phyloP scores from a whole-genome alignment of 441 rosid genomes.

The Syzygium malaccense region DNA sequence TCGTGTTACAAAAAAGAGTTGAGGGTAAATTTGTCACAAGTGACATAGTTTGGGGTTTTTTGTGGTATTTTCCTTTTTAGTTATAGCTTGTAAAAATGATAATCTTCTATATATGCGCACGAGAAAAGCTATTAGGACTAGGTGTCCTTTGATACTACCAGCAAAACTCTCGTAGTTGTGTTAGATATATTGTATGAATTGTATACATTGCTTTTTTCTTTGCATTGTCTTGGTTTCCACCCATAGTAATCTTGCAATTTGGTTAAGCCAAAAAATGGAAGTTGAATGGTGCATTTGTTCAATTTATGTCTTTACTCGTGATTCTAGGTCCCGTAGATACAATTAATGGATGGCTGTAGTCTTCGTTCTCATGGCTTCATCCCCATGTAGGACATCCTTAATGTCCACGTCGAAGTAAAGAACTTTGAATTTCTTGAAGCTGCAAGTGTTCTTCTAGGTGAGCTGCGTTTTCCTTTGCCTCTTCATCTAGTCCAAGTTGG shows the following conservation, averaged over 20 bases:
- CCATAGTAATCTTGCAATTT: background rate
- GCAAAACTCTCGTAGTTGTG: background rate
- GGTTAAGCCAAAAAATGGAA: background rate
- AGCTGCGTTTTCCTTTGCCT: background rate
- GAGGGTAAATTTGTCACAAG: no score
- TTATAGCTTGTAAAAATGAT: background rate
- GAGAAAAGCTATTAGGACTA: background rate
- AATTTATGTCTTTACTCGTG: background rate
- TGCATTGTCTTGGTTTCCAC: background rate
- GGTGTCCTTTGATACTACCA: background rate
- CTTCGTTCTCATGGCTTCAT: background rate
- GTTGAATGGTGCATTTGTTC: background rate
- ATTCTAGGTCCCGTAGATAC: background rate
- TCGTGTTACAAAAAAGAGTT: no score
- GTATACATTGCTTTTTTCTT: background rate
- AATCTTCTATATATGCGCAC: background rate
- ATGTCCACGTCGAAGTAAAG: constrained; percentile 23
- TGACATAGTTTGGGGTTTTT: no score
- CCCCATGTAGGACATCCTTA: constrained; percentile 17
- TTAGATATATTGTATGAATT: background rate
- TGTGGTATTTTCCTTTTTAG: no score
- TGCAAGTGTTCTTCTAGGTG: constrained; percentile 39
- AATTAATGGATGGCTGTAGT: background rate
- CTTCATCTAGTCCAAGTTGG: background rate
- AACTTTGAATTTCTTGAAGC: constrained; percentile 34